Base-by-base conservation (phyloP, 805 yeast genomes). In the Schwanniomyces occidentalis region DNA sequence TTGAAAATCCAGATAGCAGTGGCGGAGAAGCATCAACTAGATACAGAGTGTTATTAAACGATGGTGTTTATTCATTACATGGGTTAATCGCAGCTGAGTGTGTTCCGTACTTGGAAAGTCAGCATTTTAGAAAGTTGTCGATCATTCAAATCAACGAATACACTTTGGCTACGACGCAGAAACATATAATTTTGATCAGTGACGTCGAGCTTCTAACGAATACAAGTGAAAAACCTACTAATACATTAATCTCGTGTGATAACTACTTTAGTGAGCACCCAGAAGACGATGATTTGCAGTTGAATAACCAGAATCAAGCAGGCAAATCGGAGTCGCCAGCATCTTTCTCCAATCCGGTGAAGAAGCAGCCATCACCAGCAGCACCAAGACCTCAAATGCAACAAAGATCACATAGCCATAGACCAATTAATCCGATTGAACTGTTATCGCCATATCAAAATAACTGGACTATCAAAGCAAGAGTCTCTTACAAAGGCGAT, bases 391-490 rank as follows among this genome's bases (percentile, higher is more conserved):
- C 27, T 30, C 24, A 29, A 22, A 29, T 23, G 19, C 30, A 14
- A 38, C 38, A 38, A 27, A 43, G 24, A 39, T 54, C 34, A 15
- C 33, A 23, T 10, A 43, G 31, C 12, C 39, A 39, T 24, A 53
- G 53, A 27, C 71, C 74, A 19, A 68, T 85, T 24, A 77, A 76
- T 47, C 84, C 95, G 8, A 86, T 90, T 48, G 96, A 87, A 53
- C 87, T 82, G 44, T 68, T 93, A 33, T 87, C 96, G 8, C 98
- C 98, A 6, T 93, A 85, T 58, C 93, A 86, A 57, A 84, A 81
- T 54, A 71, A 74, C 33, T 93, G 98, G 98, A 82, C 91, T 5
- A 86, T 93, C 51, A 88, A 87, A 51, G 99, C 95, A 1, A 80
- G 98, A 55, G 93, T 89, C 16, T 81, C 95, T 1, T 81, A 75